Evolutionary conservation across 2,329 filamentous ascomycete species (phyloP).

Genomic region (Neonectria ditissima): DNA sequence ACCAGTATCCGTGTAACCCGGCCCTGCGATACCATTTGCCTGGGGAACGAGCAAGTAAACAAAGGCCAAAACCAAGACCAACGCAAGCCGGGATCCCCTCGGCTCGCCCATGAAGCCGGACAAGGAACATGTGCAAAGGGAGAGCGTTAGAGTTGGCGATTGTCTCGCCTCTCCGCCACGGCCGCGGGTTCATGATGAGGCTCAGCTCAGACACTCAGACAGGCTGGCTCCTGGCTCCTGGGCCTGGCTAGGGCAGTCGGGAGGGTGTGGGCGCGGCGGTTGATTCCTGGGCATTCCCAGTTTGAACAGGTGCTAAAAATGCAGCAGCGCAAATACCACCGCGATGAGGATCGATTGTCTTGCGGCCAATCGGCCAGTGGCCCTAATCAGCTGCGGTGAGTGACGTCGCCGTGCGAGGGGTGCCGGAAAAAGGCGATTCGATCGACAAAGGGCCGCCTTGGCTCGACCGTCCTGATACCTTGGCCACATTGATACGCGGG

Average conservation of each 20-base stretch:
- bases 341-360: constrained; percentile 39
- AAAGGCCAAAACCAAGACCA: constrained; percentile 11
- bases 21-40: constrained; percentile 24
- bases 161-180: constrained; percentile 20
- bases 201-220: constrained; percentile 34
- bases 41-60: constrained; percentile 23
- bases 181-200: constrained; percentile 27
- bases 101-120: constrained; percentile 13
- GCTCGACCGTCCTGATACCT: constrained; percentile 11
- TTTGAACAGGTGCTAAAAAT: constrained; percentile 12
- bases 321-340: constrained; percentile 23
- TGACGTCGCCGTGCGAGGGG: constrained; percentile 40
- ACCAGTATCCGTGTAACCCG: constrained; percentile 28
- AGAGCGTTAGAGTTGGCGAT: constrained; percentile 6
- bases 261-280: constrained; percentile 3
- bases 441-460: constrained; percentile 41
- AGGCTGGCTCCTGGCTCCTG: not conserved
- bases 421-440: constrained; percentile 43
- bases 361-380: constrained; percentile 16
- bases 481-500: constrained; percentile 13
- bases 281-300: constrained; percentile 11
- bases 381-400: constrained; percentile 19
- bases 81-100: constrained; percentile 26
- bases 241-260: constrained; percentile 2
- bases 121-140: not conserved